Evolutionary conservation across 768 basidiomycete genomes (phyloP), one percentile per base, ranked within the genome.

Genomic region (Macrocybe gigantea): DNA sequence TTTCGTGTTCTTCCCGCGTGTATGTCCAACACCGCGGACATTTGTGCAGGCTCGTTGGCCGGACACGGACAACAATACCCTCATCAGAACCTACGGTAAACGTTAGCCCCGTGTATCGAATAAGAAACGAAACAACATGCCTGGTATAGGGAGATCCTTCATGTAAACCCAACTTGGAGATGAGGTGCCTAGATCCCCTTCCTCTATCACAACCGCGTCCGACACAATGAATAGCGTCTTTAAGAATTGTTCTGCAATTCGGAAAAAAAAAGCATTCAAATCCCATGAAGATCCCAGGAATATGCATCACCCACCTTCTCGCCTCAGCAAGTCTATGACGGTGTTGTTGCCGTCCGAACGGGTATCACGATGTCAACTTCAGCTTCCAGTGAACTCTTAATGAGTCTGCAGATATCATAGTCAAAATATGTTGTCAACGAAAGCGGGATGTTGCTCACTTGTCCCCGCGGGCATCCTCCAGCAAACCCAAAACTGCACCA

Each of bases 1-100:
- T 59, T 12, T 82, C 74, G 9, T 70, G 62, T 36, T 69, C 60
- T 8, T 61, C 54, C 10, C 84, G 73, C 2, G 81, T 83, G 60
- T 75, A 85, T 5, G 80, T 85, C 93, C 94, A 96, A 63, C 95
- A 98, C 11, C 94, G 78, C 15, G 93, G 89, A 61, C 95, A 98
- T 62, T 95, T 94, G 14, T 69, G 58, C 44, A 65, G 51, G 4
- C 63, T 66, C 8, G 90, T 79, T 11, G 88, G 85, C 12, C 73
- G 71, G n/a, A 88, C 69, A 10, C 76, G 73, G 45, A 91, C 65
- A 0, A 63, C 66, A 2, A 83, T 36, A 11, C 59, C 63, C 34
- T 64, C 60, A 15, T 68, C 66, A 44, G 50, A 59, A 7, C 56
- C 62, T 60, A 41, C 45, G 29, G 29, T 47, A 36, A 50, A 56